Conservation (phyloP, 2,329 filamentous ascomycete genomes). For the Ceratocystiopsis sp. region DNA sequence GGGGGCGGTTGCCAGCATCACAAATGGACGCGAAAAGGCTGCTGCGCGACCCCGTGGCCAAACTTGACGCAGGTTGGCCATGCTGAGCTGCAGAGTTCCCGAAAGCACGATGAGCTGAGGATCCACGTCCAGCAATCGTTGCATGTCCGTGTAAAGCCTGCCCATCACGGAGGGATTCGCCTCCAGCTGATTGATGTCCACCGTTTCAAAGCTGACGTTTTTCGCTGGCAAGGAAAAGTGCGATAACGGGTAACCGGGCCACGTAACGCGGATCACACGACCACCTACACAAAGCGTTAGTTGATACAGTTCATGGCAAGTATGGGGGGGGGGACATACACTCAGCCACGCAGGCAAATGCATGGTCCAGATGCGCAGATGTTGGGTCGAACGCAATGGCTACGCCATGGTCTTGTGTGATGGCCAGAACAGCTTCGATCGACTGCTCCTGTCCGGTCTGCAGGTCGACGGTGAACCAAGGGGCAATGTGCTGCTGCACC, state of each 20-base stretch:
- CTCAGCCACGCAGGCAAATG: constrained; percentile 15
- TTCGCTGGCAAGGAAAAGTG: not conserved
- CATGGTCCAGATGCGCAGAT: constrained; percentile 16
- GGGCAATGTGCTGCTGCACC: constrained; percentile 13
- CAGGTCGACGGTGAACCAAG: constrained; percentile 19
- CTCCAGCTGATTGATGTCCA: constrained; percentile 10
- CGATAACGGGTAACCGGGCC: not conserved
- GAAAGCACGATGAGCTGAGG: constrained; percentile 1
- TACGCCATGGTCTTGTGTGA: constrained; percentile 19
- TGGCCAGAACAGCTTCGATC: constrained; percentile 13
- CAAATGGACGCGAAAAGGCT: too few species aligned
- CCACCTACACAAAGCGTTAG: constrained; percentile 2
- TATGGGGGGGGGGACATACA: constrained; percentile 2
- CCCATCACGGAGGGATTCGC: not conserved
- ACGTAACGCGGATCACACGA: constrained; percentile 7
- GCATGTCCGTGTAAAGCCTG: not conserved
- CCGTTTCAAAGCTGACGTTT: constrained; percentile 10
- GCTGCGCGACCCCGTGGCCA: not conserved
- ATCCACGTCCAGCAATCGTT: constrained; percentile 1
- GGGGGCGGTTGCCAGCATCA: too few species aligned
- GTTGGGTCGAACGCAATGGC: constrained; percentile 31
- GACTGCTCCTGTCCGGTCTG: not conserved
- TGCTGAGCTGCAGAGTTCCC: not conserved
- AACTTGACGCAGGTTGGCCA: constrained; percentile 3
- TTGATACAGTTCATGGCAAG: not conserved